Base-by-base conservation (phyloP, 2,329 filamentous ascomycete genomes). In the Fusarium papillatum region DNA sequence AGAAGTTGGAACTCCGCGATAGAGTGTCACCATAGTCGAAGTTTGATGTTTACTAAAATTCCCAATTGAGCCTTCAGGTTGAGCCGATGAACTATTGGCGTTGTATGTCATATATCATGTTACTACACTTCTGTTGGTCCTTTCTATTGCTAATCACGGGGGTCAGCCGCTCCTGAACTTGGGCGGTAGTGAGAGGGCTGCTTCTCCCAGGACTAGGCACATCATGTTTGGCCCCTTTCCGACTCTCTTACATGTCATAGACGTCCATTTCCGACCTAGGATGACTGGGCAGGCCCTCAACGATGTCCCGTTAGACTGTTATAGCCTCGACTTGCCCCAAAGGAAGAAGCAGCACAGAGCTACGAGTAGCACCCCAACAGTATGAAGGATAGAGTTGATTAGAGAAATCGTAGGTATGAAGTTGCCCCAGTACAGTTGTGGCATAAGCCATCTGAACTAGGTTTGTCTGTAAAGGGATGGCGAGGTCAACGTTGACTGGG, bases 391-490 rank as follows among this genome's bases (percentile, higher is more conserved):
- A 3, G 17, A 2, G 2, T 24, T 17, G 24, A 10, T 9, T 26
- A 17, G 22, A 24, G 16, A 10, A 48, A 17, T 17, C 8, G 22
- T 17, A 22, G 4, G 1, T 5, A 9, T 48, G 14, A 16, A 48
- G 14, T 24, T 48, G 24, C 43, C 22, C 22, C 4, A 24, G 14
- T 26, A 19, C 14, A 9, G 5, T 9, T 9, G 24, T 11, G 9
- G 24, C 2, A 26, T 50, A 26, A 3, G 84, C 85, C 3, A 84
- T 80, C 0, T 85, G 85, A 4, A 83, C 80, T 0, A 83, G 70
- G 16, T 86, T 88, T 69, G 84, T 87, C 29, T 5, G 83, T 88
- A 88, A 71, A 85, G 87, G 38, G 62, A 82, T 88, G 86, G 83
- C 2, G 85, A 86, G 46, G 76, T 84, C 13, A 84, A 87, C 22